phyloP scores from a whole-genome alignment of 805 yeast genomes.

The Yarrowia keelungensis region DNA sequence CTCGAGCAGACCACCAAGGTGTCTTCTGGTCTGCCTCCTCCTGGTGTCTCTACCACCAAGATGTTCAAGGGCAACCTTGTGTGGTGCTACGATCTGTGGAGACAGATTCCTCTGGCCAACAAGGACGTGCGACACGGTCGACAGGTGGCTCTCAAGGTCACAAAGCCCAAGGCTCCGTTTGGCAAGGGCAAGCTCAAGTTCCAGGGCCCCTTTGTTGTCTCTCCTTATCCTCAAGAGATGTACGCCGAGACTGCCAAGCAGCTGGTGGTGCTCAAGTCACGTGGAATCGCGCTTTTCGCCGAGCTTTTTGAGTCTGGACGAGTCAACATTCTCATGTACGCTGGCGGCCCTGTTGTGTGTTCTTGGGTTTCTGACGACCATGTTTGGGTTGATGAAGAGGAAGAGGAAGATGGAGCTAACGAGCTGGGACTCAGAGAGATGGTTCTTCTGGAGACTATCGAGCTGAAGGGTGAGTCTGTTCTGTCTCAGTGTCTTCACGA shows the following conservation, averaged over 20 bases:
- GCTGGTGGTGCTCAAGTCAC: conserved; percentile 47
- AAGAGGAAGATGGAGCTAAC: background rate
- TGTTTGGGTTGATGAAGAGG: conserved; percentile 8
- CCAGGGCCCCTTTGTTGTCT: conserved; percentile 63
- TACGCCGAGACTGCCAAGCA: conserved; percentile 57
- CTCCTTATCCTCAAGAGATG: conserved; percentile 62
- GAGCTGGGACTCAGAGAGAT: conserved; percentile 3
- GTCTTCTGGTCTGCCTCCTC: conserved; percentile 4
- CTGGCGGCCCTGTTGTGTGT: conserved; percentile 27
- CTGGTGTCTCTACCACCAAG: conserved; percentile 24
- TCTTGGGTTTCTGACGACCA: conserved; percentile 1
- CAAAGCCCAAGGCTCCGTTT: conserved; percentile 15
- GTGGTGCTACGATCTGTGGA: conserved; percentile 44
- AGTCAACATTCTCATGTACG: conserved; percentile 44
- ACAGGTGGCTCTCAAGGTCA: conserved; percentile 1
- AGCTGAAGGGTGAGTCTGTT: background rate
- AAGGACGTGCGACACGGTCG: conserved; percentile 44
- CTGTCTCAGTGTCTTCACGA: conserved; percentile 11
- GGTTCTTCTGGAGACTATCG: conserved; percentile 25
- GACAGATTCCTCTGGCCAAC: conserved; percentile 41
- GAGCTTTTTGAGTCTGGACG: conserved; percentile 43
- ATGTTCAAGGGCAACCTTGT: conserved; percentile 41
- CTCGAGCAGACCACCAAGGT: conserved; percentile 42
- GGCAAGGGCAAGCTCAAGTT: conserved; percentile 35
- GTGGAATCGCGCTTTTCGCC: conserved; percentile 42